These are phyloP conservation scores for Monascus ruber DNA, from an alignment of 2,329 filamentous ascomycete genomes.

Conservation along the genomic window DNA sequence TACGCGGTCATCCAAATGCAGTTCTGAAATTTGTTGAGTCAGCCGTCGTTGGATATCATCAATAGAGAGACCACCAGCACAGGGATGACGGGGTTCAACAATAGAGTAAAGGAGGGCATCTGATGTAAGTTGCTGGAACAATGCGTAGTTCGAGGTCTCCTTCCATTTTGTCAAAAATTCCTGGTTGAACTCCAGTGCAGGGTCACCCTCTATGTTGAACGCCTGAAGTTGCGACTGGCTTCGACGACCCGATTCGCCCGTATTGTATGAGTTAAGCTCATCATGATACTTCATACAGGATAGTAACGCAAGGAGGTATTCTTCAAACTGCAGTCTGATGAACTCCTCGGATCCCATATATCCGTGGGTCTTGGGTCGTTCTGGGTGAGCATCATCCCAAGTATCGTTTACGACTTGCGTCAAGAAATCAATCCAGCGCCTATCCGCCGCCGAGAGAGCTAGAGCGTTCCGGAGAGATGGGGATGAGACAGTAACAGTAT, in stretches of 20 bases:
- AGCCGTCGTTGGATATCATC: constrained; percentile 88
- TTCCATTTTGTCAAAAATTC: constrained; percentile 86
- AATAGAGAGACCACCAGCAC: constrained; percentile 80
- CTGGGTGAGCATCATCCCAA: constrained; percentile 87
- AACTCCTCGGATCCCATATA: constrained; percentile 96
- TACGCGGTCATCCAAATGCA: constrained; percentile 85
- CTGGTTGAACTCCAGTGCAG: constrained; percentile 66
- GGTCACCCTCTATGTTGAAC: constrained; percentile 64
- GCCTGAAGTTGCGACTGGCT: constrained; percentile 42
- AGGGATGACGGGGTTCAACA: constrained; percentile 84
- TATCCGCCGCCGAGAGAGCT: constrained; percentile 69
- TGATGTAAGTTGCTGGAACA: constrained; percentile 64
- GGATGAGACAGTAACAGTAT: constrained; percentile 72
- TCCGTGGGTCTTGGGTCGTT: constrained; percentile 82
- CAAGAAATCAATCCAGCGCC: constrained; percentile 92
- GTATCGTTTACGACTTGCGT: constrained; percentile 90
- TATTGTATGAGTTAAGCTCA: constrained; percentile 43
- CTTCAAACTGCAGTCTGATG: constrained; percentile 92
- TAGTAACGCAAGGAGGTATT: constrained; percentile 82
- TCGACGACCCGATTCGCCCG: constrained; percentile 31
- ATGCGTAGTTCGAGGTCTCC: constrained; percentile 77
- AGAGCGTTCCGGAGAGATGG: constrained; percentile 65
- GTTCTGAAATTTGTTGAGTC: constrained; percentile 81
- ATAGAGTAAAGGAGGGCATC: constrained; percentile 90
- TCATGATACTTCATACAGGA: constrained; percentile 83